Conservation (phyloP, 805 yeast species). For the Pichia cephalocereana region DNA sequence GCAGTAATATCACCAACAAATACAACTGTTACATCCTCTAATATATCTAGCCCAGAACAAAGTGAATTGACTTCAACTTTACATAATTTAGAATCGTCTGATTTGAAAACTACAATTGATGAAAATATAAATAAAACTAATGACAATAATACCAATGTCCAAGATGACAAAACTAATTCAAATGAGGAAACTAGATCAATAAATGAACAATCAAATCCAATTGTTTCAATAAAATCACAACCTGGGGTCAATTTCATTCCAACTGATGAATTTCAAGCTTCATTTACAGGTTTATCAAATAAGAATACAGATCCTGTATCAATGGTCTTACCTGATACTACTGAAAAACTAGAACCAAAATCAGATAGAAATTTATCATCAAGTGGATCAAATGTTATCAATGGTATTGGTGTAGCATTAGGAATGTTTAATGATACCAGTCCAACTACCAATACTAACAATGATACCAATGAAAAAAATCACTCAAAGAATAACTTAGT, state of each 20-base stretch:
- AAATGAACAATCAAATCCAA: conserved; percentile 4
- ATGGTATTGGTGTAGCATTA: conserved; percentile 3
- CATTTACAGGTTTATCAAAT: conserved; percentile 30
- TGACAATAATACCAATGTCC: neutral
- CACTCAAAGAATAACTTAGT: conserved; percentile 18
- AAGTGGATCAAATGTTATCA: neutral
- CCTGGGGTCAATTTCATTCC: conserved; percentile 24
- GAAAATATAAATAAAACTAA: neutral
- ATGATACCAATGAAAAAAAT: neutral
- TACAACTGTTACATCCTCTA: neutral
- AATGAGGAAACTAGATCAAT: neutral
- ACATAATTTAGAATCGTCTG: neutral
- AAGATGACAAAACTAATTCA: neutral
- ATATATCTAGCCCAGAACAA: neutral
- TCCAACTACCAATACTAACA: neutral
- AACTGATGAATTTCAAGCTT: conserved; percentile 28
- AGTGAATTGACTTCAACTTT: neutral
- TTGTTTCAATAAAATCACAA: conserved; percentile 13
- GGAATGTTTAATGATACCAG: neutral
- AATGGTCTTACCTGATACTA: conserved; percentile 5
- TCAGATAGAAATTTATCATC: too few species aligned
- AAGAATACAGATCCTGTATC: conserved; percentile 9
- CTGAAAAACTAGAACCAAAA: neutral
- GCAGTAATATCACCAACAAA: conserved; percentile 5
- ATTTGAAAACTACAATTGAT: neutral